Conservation (phyloP, 441 rosid species). For the Adansonia madagascariensis region DNA sequence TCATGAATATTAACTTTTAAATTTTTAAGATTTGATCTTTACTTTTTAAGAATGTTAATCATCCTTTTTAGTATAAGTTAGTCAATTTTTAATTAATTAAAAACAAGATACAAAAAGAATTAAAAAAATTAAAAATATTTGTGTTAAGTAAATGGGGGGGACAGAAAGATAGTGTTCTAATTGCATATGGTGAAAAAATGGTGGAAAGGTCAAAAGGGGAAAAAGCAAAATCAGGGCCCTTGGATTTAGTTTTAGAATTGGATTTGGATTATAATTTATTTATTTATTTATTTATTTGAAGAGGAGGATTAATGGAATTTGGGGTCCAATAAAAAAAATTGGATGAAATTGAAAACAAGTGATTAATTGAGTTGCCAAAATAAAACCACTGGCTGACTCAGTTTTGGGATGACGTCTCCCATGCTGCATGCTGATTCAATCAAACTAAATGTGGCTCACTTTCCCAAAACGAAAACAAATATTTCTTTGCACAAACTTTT, state of each 20-base stretch:
- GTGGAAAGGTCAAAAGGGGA: neutral
- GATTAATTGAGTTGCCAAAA: neutral
- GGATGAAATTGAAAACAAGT: neutral
- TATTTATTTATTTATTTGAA: neutral
- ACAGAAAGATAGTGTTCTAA: neutral
- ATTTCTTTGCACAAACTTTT: neutral
- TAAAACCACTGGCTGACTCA: neutral
- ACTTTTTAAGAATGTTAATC: too few species aligned
- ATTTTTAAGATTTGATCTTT: too few species aligned
- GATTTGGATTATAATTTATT: neutral
- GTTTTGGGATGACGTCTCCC: neutral
- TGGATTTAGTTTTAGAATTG: neutral
- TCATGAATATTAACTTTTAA: too few species aligned
- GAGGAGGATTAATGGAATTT: slow-evolving; percentile 17
- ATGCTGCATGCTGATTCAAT: slow-evolving; percentile 10
- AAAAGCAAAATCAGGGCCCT: neutral
- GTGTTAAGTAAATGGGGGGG: neutral
- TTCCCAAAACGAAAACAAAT: neutral
- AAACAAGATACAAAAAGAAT: neutral
- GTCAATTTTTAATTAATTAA: neutral
- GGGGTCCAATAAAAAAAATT: slow-evolving; percentile 11
- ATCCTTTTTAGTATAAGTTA: neutral
- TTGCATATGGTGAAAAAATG: neutral
- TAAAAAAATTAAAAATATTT: neutral
- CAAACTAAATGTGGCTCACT: neutral